Conservation (phyloP, 306 rosid species). For the Quercus agrifolia region DNA sequence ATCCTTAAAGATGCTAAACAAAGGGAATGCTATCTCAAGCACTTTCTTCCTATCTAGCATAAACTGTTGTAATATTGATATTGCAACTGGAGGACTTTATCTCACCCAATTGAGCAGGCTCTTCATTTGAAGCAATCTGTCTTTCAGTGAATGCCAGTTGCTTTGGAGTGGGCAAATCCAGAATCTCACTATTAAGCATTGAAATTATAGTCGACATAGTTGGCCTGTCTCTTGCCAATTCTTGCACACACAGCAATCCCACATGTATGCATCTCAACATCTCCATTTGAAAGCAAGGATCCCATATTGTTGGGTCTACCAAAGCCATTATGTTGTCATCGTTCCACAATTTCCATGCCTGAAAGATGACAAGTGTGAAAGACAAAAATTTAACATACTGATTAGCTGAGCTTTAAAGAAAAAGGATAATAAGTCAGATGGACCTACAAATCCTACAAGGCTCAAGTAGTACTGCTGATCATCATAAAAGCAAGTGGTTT, state of each 20-base stretch:
- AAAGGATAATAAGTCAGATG: not conserved
- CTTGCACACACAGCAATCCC: too few relatives aligned
- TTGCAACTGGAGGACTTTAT: too few relatives aligned
- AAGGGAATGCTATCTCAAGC: too few relatives aligned
- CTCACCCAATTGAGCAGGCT: not conserved
- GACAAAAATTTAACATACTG: too few relatives aligned
- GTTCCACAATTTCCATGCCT: slow-evolving; percentile 47
- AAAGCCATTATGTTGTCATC: slow-evolving; percentile 17
- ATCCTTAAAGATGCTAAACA: too few relatives aligned
- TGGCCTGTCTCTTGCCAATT: too few relatives aligned
- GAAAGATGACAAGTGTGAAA: not conserved
- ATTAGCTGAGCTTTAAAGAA: too few relatives aligned
- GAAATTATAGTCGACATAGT: not conserved
- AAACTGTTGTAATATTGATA: too few relatives aligned
- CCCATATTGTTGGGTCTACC: slow-evolving; percentile 23
- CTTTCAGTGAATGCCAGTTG: slow-evolving; percentile 32
- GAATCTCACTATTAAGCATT: slow-evolving; percentile 42
- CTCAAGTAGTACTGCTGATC: slow-evolving; percentile 18
- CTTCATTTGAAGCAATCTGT: slow-evolving; percentile 16
- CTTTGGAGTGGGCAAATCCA: slow-evolving; percentile 35
- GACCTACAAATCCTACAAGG: slow-evolving; percentile 36
- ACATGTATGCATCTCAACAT: too few relatives aligned
- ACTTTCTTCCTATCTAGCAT: too few relatives aligned
- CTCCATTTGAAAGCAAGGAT: too few relatives aligned
- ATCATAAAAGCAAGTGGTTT: slow-evolving; percentile 28